These are phyloP conservation scores for Papiliotrema laurentii DNA, from an alignment of 1,284 basidiomycete species.

Conservation along the genomic window DNA sequence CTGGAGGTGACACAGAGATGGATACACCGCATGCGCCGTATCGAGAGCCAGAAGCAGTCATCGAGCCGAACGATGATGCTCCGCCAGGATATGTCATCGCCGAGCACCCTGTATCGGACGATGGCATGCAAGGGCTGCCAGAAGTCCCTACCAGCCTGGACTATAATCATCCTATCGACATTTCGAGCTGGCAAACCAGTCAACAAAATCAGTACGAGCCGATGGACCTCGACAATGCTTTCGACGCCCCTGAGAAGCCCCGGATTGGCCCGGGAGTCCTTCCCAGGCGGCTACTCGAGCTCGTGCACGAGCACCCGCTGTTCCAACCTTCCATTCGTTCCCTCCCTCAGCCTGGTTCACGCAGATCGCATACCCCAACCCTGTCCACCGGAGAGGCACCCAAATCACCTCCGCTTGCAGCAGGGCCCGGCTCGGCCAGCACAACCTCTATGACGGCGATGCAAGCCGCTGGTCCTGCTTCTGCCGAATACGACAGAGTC, in stretches of 20 bases:
- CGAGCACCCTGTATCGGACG: conserved; percentile 25
- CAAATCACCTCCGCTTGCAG: neutral
- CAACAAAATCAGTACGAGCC: neutral
- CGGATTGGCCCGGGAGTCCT: conserved; percentile 34
- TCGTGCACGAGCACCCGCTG: conserved; percentile 33
- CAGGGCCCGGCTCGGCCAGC: neutral
- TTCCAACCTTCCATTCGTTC: conserved; percentile 24
- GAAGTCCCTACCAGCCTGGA: no score
- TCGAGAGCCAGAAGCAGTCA: conserved; percentile 39
- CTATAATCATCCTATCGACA: neutral
- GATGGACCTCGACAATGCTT: conserved; percentile 19
- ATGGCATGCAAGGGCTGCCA: no score
- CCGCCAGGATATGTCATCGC: conserved; percentile 29
- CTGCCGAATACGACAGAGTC: conserved; percentile 10
- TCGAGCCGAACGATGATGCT: conserved; percentile 34
- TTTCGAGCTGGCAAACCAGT: neutral
- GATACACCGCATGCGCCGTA: conserved; percentile 27
- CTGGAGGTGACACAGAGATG: neutral
- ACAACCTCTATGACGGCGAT: neutral
- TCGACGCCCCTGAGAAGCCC: conserved; percentile 17
- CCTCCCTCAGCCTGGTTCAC: conserved; percentile 16
- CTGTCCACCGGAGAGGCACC: neutral
- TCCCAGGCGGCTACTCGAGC: conserved; percentile 20
- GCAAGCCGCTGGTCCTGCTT: neutral
- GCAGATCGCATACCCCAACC: conserved; percentile 6